These are phyloP conservation scores for Bipolaris cookei DNA, from an alignment of 2,329 filamentous ascomycete species.

Conservation along the genomic window DNA sequence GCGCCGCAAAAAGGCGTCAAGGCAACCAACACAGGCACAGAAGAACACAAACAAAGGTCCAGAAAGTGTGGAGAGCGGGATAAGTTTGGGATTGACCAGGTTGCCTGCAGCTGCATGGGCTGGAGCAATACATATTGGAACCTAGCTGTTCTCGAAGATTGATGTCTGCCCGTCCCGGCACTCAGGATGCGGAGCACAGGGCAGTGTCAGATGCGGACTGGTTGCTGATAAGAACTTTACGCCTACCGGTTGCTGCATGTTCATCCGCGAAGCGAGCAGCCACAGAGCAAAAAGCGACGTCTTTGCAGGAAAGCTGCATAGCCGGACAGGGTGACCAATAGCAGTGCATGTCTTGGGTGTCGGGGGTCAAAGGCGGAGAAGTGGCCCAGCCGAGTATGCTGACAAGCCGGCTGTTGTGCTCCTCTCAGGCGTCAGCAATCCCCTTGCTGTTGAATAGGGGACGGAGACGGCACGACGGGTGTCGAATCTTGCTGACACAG, in stretches of 20 bases:
- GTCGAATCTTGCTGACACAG: background rate
- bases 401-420: slow-evolving; percentile 32
- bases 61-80: slow-evolving; percentile 16
- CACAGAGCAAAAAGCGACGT: slow-evolving; percentile 26
- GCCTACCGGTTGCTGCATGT: slow-evolving; percentile 23
- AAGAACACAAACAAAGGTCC: slow-evolving; percentile 2
- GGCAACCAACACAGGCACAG: slow-evolving; percentile 3
- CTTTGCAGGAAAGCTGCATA: slow-evolving; percentile 22
- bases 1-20: slow-evolving; percentile 12
- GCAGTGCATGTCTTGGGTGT: slow-evolving; percentile 12
- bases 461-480: slow-evolving; percentile 6
- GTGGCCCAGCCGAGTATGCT: slow-evolving; percentile 19
- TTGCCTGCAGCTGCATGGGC: slow-evolving; percentile 22
- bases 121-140: slow-evolving; percentile 36
- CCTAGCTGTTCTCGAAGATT: slow-evolving; percentile 33
- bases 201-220: slow-evolving; percentile 32
- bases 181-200: slow-evolving; percentile 35
- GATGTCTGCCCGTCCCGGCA: slow-evolving; percentile 36
- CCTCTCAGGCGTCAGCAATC: slow-evolving; percentile 38
- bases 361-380: slow-evolving; percentile 5
- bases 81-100: slow-evolving; percentile 18
- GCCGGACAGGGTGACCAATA: slow-evolving; percentile 22
- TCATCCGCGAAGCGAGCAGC: slow-evolving; percentile 36
- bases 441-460: slow-evolving; percentile 21
- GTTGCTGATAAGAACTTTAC: slow-evolving; percentile 43